Percentiles rank a stretch among this genome's conserved stretches.
phyloP scores from a whole-genome alignment of 192 early-diverging fungal genomes.

The Gonapodya sp. region DNA sequence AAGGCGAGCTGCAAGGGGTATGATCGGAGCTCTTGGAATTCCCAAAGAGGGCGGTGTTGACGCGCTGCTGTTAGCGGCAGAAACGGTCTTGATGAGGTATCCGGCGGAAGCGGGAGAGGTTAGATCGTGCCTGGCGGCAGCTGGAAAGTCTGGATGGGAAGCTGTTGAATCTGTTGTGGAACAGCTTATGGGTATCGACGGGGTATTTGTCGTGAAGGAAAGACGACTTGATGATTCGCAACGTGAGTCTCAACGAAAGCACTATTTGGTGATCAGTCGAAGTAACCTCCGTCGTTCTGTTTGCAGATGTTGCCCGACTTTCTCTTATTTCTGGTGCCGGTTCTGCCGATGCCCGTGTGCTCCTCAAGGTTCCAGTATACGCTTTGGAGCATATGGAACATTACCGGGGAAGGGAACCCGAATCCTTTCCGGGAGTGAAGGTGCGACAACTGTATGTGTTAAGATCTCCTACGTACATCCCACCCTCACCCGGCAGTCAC shows the following conservation, averaged over 20 bases:
- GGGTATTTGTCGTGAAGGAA: not conserved
- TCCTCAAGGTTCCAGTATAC: not conserved
- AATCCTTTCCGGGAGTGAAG: not conserved
- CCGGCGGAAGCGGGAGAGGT: not conserved
- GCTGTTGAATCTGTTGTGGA: not conserved
- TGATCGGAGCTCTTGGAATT: not conserved
- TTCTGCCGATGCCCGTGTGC: not conserved
- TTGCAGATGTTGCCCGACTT: not conserved
- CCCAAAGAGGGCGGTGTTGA: not conserved
- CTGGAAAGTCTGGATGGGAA: not conserved
- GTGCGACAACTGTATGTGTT: not conserved
- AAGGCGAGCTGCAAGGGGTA: not conserved
- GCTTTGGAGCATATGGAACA: not conserved
- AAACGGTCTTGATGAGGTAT: not conserved
- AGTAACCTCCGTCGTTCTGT: not conserved
- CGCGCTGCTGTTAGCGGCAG: not conserved
- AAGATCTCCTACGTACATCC: too few relatives aligned
- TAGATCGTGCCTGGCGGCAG: not conserved
- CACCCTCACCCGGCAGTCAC: too few relatives aligned
- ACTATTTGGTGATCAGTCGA: too few relatives aligned
- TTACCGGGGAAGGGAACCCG: not conserved
- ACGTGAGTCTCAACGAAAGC: not conserved
- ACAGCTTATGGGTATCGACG: not conserved
- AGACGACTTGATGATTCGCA: not conserved
- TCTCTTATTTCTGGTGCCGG: not conserved